A percentile compares a stretch with the other conserved stretches of the same genome.
phyloP scores from a whole-genome alignment of 805 yeast species.

The Candida quercuum region DNA sequence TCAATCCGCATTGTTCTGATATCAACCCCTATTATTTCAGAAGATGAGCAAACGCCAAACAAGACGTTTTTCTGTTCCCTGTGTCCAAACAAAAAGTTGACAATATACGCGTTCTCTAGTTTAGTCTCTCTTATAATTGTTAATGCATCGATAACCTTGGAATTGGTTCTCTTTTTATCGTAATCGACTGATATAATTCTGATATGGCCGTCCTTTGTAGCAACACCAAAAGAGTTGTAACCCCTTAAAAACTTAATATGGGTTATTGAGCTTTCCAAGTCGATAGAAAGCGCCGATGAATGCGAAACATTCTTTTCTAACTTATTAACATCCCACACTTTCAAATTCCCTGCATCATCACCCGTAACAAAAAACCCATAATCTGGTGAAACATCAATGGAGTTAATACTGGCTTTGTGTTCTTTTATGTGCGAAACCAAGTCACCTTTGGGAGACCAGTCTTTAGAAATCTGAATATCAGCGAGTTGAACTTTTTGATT shows the following conservation, averaged over 20 bases:
- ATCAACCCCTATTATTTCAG: constrained; percentile 50
- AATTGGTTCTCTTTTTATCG: constrained; percentile 18
- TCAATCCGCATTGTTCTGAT: constrained; percentile 47
- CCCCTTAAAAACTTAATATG: constrained; percentile 45
- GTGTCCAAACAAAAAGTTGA: constrained; percentile 36
- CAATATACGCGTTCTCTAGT: constrained; percentile 38
- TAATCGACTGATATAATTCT: constrained; percentile 33
- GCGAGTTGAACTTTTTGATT: constrained; percentile 33
- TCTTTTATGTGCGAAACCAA: constrained; percentile 62
- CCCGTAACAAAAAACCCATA: constrained; percentile 69
- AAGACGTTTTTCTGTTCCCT: constrained; percentile 36
- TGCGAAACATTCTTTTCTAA: constrained; percentile 58
- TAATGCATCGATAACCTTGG: constrained; percentile 13
- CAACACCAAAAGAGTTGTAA: constrained; percentile 54
- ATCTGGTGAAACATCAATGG: constrained; percentile 55
- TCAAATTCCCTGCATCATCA: constrained; percentile 66
- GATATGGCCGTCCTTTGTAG: constrained; percentile 32
- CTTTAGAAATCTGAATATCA: constrained; percentile 6
- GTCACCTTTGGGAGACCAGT: constrained; percentile 40
- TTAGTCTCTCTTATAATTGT: constrained; percentile 36
- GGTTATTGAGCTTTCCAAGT: constrained; percentile 45
- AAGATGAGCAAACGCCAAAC: constrained; percentile 46
- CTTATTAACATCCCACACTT: constrained; percentile 71
- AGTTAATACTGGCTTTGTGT: constrained; percentile 52
- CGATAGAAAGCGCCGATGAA: constrained; percentile 40